phyloP scores from a whole-genome alignment of 352 stramenopile species.

The Phytophthora crassamura region DNA sequence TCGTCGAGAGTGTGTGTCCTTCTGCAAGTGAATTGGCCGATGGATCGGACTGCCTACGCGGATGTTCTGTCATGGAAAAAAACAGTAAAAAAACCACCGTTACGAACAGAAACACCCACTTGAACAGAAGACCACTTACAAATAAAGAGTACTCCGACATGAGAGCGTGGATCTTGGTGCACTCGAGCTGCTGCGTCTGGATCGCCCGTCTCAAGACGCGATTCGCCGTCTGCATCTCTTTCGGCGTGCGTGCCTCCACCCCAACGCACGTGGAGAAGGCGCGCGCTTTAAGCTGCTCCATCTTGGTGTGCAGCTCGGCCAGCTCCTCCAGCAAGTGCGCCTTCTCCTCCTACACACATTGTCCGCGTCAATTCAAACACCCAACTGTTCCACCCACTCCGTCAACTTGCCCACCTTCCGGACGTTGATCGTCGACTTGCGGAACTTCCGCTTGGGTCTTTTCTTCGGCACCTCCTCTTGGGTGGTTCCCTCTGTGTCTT shows the following conservation, averaged over 20 bases:
- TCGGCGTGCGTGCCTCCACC: constrained; percentile 25
- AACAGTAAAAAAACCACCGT: constrained; percentile 1
- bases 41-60: constrained; percentile 42
- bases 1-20: constrained; percentile 25
- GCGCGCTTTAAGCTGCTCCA: constrained; percentile 33
- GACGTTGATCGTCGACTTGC: constrained; percentile 43
- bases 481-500: neutral
- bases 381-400: neutral
- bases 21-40: constrained; percentile 33
- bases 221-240: constrained; percentile 37
- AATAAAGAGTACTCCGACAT: constrained; percentile 49
- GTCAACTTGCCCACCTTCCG: constrained; percentile 24
- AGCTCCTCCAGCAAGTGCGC: constrained; percentile 38
- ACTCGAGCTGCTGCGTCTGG: constrained; percentile 35
- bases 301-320: constrained; percentile 35
- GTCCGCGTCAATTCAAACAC: constrained; percentile 11
- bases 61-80: constrained; percentile 35
- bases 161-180: constrained; percentile 39
- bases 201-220: constrained; percentile 35
- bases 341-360: constrained; percentile 39
- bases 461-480: constrained; percentile 12
- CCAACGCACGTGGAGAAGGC: constrained; percentile 24
- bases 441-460: constrained; percentile 34
- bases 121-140: constrained; percentile 23
- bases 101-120: neutral